phyloP scores from a whole-genome alignment of 1,284 basidiomycete species.

The Cryptococcus sp. region DNA sequence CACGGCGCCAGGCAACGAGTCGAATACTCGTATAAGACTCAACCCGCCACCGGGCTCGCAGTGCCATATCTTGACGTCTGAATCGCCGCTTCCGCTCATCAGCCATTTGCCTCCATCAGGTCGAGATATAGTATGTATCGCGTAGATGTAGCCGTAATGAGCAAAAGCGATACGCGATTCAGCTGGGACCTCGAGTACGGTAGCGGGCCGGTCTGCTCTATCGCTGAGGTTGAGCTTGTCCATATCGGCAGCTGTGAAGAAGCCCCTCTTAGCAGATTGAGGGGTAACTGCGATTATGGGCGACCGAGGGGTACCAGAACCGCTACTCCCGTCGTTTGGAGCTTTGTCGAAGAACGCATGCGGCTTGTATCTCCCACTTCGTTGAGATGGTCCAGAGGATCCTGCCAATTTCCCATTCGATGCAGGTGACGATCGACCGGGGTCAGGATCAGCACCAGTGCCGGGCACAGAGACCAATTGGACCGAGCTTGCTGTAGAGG shows the following conservation, averaged over 20 bases:
- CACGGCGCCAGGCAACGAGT: conserved; percentile 57
- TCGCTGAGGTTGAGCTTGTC: conserved; percentile 13
- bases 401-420: not conserved
- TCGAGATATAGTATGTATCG: conserved; percentile 63
- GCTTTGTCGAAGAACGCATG: conserved; percentile 49
- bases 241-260: conserved; percentile 23
- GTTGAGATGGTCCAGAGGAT: conserved; percentile 31
- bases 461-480: conserved; percentile 31
- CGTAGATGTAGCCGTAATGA: conserved; percentile 93
- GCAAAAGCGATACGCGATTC: conserved; percentile 78
- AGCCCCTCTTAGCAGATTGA: conserved; percentile 8
- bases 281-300: conserved; percentile 12
- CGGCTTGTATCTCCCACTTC: conserved; percentile 47
- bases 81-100: conserved; percentile 84
- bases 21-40: conserved; percentile 29
- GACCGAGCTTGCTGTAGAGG: conserved; percentile 34
- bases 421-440: not conserved
- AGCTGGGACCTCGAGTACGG: conserved; percentile 60
- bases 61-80: conserved; percentile 87
- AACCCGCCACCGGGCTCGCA: conserved; percentile 54
- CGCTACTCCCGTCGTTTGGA: conserved; percentile 26
- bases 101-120: conserved; percentile 60
- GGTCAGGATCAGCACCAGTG: not conserved
- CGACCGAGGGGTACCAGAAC: conserved; percentile 33
- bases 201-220: conserved; percentile 21